Percentiles rank a stretch among this genome's conserved stretches.
These are phyloP conservation scores for Suillus brevipes DNA, from an alignment of 768 basidiomycete genomes.

Conservation along the genomic window DNA sequence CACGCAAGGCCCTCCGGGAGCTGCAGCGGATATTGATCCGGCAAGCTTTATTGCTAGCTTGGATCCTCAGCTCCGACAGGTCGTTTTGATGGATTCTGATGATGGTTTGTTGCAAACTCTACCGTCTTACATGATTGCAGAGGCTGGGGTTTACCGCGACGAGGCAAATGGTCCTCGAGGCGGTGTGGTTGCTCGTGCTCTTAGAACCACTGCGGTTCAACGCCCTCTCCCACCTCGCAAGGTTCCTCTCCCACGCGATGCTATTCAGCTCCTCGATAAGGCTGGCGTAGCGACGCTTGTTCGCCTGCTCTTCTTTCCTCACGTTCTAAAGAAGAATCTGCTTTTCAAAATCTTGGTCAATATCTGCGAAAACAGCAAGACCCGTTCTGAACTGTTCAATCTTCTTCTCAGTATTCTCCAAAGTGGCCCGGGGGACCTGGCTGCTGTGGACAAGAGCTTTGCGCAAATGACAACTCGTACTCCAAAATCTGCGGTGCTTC, in stretches of 20 bases:
- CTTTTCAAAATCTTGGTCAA: constrained; percentile 91
- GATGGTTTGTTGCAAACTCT: constrained; percentile 80
- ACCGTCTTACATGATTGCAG: constrained; percentile 84
- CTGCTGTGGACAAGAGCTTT: constrained; percentile 91
- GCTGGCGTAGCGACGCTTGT: constrained; percentile 85
- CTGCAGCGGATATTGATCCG: constrained; percentile 76
- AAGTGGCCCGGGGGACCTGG: constrained; percentile 91
- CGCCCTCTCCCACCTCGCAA: constrained; percentile 45
- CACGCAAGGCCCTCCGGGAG: constrained; percentile 36
- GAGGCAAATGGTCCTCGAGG: constrained; percentile 38
- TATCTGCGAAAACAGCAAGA: constrained; percentile 92
- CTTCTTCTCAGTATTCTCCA: constrained; percentile 91
- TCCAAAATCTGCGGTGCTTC: constrained; percentile 47
- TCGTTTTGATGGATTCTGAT: constrained; percentile 88
- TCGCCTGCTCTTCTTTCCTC: constrained; percentile 94
- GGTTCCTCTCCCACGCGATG: constrained; percentile 66
- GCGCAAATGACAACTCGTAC: constrained; percentile 83
- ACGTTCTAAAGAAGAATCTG: constrained; percentile 80
- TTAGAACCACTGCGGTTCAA: constrained; percentile 20
- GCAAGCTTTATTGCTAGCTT: constrained; percentile 91
- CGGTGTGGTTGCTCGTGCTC: constrained; percentile 19
- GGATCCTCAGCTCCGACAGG: constrained; percentile 84
- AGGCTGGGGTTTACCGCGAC: constrained; percentile 74
- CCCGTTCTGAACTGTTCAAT: constrained; percentile 90
- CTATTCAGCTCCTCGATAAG: constrained; percentile 92